These are phyloP conservation scores for Terfezia boudieri DNA, from an alignment of 495 filamentous ascomycete species.

Conservation along the genomic window DNA sequence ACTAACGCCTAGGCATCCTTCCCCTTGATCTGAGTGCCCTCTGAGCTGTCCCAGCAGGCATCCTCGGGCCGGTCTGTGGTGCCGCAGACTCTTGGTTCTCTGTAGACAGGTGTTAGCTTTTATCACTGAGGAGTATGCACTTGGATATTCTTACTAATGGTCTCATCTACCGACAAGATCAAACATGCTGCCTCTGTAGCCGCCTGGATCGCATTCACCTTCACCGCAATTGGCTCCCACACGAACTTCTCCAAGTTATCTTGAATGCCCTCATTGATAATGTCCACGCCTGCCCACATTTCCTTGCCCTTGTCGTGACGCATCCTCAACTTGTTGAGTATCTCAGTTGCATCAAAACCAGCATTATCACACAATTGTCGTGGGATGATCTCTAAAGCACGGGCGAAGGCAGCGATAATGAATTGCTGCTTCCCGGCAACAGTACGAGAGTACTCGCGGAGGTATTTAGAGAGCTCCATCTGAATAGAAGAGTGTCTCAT, in stretches of 20 bases:
- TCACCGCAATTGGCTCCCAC: slow-evolving; percentile 89
- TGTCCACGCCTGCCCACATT: slow-evolving; percentile 90
- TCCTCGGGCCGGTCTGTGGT: slow-evolving; percentile 48
- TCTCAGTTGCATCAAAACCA: slow-evolving; percentile 93
- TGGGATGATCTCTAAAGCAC: slow-evolving; percentile 90
- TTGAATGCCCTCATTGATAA: slow-evolving; percentile 67
- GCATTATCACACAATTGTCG: slow-evolving; percentile 95
- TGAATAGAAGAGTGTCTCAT: slow-evolving; percentile 1
- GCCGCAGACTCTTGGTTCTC: slow-evolving; percentile 71
- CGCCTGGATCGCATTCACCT: slow-evolving; percentile 92
- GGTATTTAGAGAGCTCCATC: slow-evolving; percentile 88
- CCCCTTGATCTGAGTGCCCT: slow-evolving; percentile 65
- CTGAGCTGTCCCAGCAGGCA: slow-evolving; percentile 86
- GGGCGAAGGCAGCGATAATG: slow-evolving; percentile 93
- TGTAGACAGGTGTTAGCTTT: slow-evolving; percentile 5
- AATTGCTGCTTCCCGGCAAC: slow-evolving; percentile 87
- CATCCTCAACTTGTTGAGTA: slow-evolving; percentile 80
- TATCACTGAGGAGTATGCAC: background rate
- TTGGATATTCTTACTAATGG: slow-evolving; percentile 33
- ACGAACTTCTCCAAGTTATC: slow-evolving; percentile 89
- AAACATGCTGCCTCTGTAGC: slow-evolving; percentile 86
- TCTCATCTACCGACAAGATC: slow-evolving; percentile 93
- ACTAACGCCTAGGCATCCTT: slow-evolving; percentile 69
- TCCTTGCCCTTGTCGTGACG: slow-evolving; percentile 69
- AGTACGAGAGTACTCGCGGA: slow-evolving; percentile 75